Base-by-base conservation (phyloP, 441 rosid genomes). In the Gossypium schwendimanii region DNA sequence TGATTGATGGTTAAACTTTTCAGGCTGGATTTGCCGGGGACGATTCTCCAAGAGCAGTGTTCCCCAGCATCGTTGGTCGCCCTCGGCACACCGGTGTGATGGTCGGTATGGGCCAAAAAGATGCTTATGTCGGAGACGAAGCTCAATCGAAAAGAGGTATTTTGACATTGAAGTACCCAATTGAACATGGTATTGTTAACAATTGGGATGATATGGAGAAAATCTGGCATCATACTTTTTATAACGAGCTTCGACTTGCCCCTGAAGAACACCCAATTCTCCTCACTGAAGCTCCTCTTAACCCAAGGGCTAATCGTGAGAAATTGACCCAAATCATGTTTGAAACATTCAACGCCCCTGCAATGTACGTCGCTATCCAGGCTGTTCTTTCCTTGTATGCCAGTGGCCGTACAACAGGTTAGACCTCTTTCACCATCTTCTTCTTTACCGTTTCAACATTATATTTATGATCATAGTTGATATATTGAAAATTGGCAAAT, bases 121-220 rank as follows among this genome's bases (percentile, higher is more conserved):
- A 88, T 72, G 93, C 93, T 45, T 68, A 75, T 60, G 77, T 68
- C 6, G 77, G 73, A 59, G 69, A 75, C 23, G 73, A 68, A 41
- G 77, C 73, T 49, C 73, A 75, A 36, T 68, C 77, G 0, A 75
- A 68, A 58, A 49, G 77, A 68, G 77, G 71, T 49, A 68, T 75
- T 50, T 41, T 75, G 54, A 65, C 71, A 0, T 28, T 75, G 60
- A 75, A 68, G 11, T 83, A 87, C 78, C 91, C 91, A 23, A 87
- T 87, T 69, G 91, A 89, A 85, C 88, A 82, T 49, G 89, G 91
- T 36, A 84, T 89, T 44, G 88, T 89, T 45, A 86, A 80, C 85
- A 87, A 89, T 50, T 89, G 94, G 94, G 94, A 87, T 71, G 94
- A 85, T 73, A 89, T 89, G 94, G 94, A 86, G 86, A 89, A 86